Percentiles rank a stretch among this genome's conserved stretches.
Evolutionary conservation across 2,329 filamentous ascomycete genomes (phyloP).

Genomic region (Exophiala calicioides): DNA sequence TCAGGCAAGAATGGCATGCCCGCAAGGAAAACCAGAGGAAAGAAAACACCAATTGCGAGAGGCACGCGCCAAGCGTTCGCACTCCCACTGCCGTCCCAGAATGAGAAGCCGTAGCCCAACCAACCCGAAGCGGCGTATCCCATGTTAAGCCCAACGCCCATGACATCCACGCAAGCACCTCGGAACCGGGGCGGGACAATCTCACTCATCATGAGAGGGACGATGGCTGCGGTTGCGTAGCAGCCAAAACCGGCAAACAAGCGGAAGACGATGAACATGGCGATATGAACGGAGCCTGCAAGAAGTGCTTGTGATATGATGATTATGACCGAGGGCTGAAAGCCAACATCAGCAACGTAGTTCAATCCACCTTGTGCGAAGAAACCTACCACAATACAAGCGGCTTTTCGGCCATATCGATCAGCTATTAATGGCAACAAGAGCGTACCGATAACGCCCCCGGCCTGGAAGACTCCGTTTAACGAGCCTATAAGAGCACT

Average conservation of each 20-base stretch:
- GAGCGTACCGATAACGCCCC: constrained; percentile 37
- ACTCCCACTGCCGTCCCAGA: constrained; percentile 3
- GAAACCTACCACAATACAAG: constrained; percentile 7
- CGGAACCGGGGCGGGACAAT: constrained; percentile 3
- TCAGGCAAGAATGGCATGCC: constrained; percentile 43
- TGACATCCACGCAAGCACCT: constrained; percentile 3
- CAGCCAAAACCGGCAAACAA: constrained; percentile 41
- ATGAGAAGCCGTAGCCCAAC: constrained; percentile 9
- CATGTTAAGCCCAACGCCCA: constrained; percentile 1
- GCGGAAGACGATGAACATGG: constrained; percentile 9
- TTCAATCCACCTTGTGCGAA: background rate
- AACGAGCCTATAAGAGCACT: constrained; percentile 42
- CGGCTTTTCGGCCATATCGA: constrained; percentile 3
- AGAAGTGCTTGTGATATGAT: constrained; percentile 39
- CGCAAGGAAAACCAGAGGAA: constrained; percentile 6
- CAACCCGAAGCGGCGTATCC: constrained; percentile 7
- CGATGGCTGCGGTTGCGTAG: constrained; percentile 24
- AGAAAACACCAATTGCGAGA: constrained; percentile 7
- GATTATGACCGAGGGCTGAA: constrained; percentile 31
- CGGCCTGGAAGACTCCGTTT: constrained; percentile 48
- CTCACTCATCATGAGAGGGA: constrained; percentile 4
- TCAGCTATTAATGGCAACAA: constrained; percentile 4
- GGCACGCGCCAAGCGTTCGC: constrained; percentile 25
- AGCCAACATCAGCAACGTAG: background rate
- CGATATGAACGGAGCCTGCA: constrained; percentile 30